Percentiles rank a stretch among this genome's conserved stretches.
These are phyloP conservation scores for Geosmithia flava DNA, from an alignment of 2,329 filamentous ascomycete species.

Conservation along the genomic window DNA sequence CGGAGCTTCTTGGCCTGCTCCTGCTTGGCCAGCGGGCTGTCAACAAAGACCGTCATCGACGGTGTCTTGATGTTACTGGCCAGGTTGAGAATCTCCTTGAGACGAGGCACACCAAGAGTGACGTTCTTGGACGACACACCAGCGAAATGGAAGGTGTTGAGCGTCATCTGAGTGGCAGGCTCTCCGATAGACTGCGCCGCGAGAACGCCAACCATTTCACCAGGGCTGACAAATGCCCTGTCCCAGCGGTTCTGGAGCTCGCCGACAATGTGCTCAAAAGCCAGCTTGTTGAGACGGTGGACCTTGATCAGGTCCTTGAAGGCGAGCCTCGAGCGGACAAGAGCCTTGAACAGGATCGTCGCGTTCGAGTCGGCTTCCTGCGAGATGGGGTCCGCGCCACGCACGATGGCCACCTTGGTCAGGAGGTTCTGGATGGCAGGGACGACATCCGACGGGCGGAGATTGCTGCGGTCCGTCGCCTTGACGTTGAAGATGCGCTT, in stretches of 20 bases:
- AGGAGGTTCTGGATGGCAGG: slow-evolving; percentile 65
- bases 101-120: slow-evolving; percentile 93
- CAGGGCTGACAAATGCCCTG: slow-evolving; percentile 74
- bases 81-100: slow-evolving; percentile 98
- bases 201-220: slow-evolving; percentile 97
- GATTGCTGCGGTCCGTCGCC: slow-evolving; percentile 71
- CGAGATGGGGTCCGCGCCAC: slow-evolving; percentile 72
- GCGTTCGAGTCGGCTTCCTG: slow-evolving; percentile 78
- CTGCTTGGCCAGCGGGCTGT: slow-evolving; percentile 51
- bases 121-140: slow-evolving; percentile 99
- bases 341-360: slow-evolving; percentile 83
- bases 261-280: slow-evolving; percentile 84
- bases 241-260: slow-evolving; percentile 84
- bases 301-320: slow-evolving; percentile 87
- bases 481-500: slow-evolving; percentile 87
- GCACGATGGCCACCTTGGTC: slow-evolving; percentile 70
- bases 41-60: slow-evolving; percentile 85
- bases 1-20: slow-evolving; percentile 76
- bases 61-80: slow-evolving; percentile 98
- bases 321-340: slow-evolving; percentile 76
- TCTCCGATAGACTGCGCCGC: slow-evolving; percentile 98
- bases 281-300: slow-evolving; percentile 77
- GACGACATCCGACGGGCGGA: slow-evolving; percentile 80
- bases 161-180: slow-evolving; percentile 96
- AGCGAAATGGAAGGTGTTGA: slow-evolving; percentile 99